Evolutionary conservation across 1,139 yeast species (phyloP), one percentile per base, ranked within the genome.

Genomic region (Geotrichum reessii): DNA sequence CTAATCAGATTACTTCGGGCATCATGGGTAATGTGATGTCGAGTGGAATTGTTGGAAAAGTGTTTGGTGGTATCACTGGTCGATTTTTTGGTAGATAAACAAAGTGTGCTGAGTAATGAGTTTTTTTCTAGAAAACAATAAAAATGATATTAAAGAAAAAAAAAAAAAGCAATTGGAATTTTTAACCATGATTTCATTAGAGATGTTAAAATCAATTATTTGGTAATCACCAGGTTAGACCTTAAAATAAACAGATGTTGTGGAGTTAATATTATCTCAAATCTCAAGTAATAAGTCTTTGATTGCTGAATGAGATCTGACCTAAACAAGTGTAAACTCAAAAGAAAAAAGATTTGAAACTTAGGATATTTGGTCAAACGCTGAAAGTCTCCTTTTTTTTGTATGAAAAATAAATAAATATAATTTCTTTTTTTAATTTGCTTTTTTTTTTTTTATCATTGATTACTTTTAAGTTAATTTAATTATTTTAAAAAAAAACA

Each of bases 1-100:
- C 95, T n/a, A 85, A 85, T 64, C 77, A 74, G 58, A 69, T 82
- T 55, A 83, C 85, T 14, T 74, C 75, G 44, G 78, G 76, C 61
- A 64, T 83, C 21, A 61, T 75, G 53, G 77, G 77, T 11, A 63
- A 61, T 47, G 73, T 59, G 22, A 53, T 72, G 6, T 66, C 73
- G 8, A 63, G 68, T 12, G 64, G 70, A 1, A 48, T 71, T 8
- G 50, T 62, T 3, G 57, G 65, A 12, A 57, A 65, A 14, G 37
- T 64, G 25, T 54, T 65, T 50, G 65, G 56, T 58, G 65, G 60
- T 3, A 12, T 59, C 2, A 48, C 57, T 12, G 60, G 62, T 12
- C 44, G 62, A 24, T 51, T 59, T 40, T 59, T 59, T 28, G 27
- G 57, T n/a, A 11, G 44, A 37, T 37, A 37, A 37, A n/a, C n/a